Percentiles rank a stretch among this genome's conserved stretches.
Evolutionary conservation across 2,329 filamentous ascomycete genomes (phyloP).

Genomic region (Rutstroemia sp.): DNA sequence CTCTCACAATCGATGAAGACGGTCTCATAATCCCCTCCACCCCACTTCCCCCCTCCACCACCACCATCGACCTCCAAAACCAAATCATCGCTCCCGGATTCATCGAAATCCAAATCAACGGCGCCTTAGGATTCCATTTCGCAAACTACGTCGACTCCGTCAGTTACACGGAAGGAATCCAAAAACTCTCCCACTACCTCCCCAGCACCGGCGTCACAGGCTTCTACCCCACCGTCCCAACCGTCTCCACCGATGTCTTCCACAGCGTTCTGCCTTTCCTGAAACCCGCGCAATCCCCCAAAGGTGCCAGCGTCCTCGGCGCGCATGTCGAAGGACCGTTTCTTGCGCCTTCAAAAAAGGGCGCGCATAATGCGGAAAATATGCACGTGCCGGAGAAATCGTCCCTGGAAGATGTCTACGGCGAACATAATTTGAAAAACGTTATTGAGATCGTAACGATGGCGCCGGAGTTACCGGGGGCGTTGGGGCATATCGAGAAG

Average conservation of each 20-base stretch:
- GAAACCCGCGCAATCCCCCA: slow-evolving; percentile 33
- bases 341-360: slow-evolving; percentile 44
- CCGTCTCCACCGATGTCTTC: slow-evolving; percentile 39
- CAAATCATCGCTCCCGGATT: slow-evolving; percentile 46
- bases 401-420: slow-evolving; percentile 35
- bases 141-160: slow-evolving; percentile 37
- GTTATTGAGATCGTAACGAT: slow-evolving; percentile 43
- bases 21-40: slow-evolving; percentile 24
- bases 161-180: slow-evolving; percentile 36
- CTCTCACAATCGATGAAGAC: slow-evolving; percentile 17
- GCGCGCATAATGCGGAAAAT: slow-evolving; percentile 36
- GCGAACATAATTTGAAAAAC: slow-evolving; percentile 33
- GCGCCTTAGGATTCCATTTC: slow-evolving; percentile 42
- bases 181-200: slow-evolving; percentile 40
- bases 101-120: slow-evolving; percentile 48
- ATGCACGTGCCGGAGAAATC: slow-evolving; percentile 20
- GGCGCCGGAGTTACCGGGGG: slow-evolving; percentile 42
- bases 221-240: slow-evolving; percentile 47
- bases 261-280: slow-evolving; percentile 38
- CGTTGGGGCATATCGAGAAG: slow-evolving; percentile 34
- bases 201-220: slow-evolving; percentile 44
- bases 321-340: slow-evolving; percentile 51
- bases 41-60: slow-evolving; percentile 13
- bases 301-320: slow-evolving; percentile 43
- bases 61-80: slow-evolving; percentile 36